phyloP scores from a whole-genome alignment of 257 asterid genomes.

The Anisodus tanguticus region DNA sequence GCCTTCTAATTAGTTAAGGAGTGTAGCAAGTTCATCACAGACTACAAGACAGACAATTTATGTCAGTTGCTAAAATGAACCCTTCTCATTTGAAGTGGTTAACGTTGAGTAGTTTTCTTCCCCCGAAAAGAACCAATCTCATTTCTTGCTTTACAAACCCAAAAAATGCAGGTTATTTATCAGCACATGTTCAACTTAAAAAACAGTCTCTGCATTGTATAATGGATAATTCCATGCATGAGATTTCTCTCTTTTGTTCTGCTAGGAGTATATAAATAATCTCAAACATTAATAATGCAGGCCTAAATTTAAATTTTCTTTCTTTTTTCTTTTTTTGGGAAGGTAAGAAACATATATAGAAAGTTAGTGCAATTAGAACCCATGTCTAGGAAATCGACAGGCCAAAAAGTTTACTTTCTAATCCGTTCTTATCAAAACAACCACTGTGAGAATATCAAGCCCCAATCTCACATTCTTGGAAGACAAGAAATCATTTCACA shows the following conservation, averaged over 20 bases:
- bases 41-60: not conserved
- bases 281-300: not conserved
- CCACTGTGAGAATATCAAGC: too few species aligned
- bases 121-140: not conserved
- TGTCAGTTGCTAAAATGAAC: not conserved
- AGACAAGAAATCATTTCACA: too few species aligned
- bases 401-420: too few species aligned
- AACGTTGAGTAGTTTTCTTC: not conserved
- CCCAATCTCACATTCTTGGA: too few species aligned
- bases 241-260: conserved; percentile 6
- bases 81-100: not conserved
- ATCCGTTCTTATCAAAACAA: too few species aligned
- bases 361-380: too few species aligned
- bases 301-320: not conserved
- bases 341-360: too few species aligned
- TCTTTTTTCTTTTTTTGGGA: not conserved
- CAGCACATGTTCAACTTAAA: not conserved
- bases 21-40: not conserved
- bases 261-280: not conserved
- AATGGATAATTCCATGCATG: not conserved
- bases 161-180: not conserved
- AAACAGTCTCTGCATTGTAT: not conserved
- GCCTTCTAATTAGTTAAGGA: not conserved
- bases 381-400: too few species aligned
- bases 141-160: not conserved